Evolutionary conservation across 306 rosid species (phyloP).

Genomic region (Cotoneaster glaucophyllus): DNA sequence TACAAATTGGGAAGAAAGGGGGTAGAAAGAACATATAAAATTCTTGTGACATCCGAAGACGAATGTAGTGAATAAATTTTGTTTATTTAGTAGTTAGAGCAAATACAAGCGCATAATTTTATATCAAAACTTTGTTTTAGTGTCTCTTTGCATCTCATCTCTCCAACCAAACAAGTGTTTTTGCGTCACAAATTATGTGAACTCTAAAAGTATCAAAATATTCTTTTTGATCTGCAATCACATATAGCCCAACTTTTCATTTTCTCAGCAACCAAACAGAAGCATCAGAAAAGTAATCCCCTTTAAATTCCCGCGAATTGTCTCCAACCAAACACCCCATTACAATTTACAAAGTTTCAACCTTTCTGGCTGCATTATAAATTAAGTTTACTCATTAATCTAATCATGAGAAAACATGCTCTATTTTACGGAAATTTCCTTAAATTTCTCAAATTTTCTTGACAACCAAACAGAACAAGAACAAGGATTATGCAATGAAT

Average conservation of each 20-base stretch:
- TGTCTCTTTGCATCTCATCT: neutral
- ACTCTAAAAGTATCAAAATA: neutral
- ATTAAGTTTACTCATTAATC: neutral
- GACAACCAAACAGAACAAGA: neutral
- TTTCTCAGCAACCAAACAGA: constrained; percentile 1
- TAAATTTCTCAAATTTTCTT: neutral
- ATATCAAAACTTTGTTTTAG: neutral
- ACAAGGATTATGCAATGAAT: neutral
- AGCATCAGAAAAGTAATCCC: neutral
- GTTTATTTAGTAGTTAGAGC: neutral
- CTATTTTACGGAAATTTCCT: neutral
- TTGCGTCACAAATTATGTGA: neutral
- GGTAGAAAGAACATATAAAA: neutral
- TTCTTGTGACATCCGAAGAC: neutral
- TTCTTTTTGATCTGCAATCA: neutral
- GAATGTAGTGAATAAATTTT: neutral
- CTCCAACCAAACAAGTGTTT: neutral
- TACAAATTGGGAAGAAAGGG: constrained; percentile 6
- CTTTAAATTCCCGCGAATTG: neutral
- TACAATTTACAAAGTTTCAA: neutral
- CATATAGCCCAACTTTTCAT: neutral
- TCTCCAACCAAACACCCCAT: neutral
- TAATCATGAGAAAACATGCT: neutral
- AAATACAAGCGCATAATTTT: neutral
- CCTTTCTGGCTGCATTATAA: neutral